Percentiles rank a stretch among this genome's conserved stretches.
These are phyloP conservation scores for Pseudogymnoascus pannorum DNA, from an alignment of 2,329 filamentous ascomycete species.

Conservation along the genomic window DNA sequence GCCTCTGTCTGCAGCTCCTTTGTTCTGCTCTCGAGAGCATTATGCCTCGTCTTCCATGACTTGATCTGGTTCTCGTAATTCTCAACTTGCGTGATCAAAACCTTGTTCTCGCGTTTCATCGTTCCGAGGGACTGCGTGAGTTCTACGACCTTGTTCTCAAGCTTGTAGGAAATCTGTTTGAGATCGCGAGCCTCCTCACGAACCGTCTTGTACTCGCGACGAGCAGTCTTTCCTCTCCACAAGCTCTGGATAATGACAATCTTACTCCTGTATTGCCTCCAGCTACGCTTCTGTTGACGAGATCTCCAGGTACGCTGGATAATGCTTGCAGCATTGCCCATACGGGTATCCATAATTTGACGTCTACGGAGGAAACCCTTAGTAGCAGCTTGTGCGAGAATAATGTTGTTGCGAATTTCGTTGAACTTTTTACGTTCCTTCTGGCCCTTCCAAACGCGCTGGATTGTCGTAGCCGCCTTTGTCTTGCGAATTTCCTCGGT, in stretches of 20 bases:
- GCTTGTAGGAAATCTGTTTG: constrained; percentile 98
- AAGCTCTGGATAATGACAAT: constrained; percentile 84
- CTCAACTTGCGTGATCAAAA: constrained; percentile 77
- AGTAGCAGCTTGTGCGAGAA: constrained; percentile 80
- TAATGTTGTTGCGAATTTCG: constrained; percentile 71
- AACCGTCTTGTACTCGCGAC: constrained; percentile 78
- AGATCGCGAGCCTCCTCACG: constrained; percentile 95
- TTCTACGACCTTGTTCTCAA: constrained; percentile 99
- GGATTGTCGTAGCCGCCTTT: constrained; percentile 88
- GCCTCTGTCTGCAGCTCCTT: constrained; percentile 95
- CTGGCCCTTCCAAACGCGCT: constrained; percentile 88
- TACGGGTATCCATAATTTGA: constrained; percentile 86
- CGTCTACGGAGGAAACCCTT: constrained; percentile 89
- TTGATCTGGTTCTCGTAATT: constrained; percentile 95
- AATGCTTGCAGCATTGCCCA: constrained; percentile 81
- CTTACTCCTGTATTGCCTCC: constrained; percentile 85
- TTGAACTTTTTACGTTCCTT: constrained; percentile 80
- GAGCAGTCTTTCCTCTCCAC: constrained; percentile 79
- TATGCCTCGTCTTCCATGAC: constrained; percentile 90
- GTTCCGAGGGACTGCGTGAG: constrained; percentile 88
- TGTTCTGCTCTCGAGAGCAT: constrained; percentile 76
- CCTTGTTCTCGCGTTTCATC: constrained; percentile 92
- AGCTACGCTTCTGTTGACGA: constrained; percentile 67
- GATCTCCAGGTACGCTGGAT: constrained; percentile 90
- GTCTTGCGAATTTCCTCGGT: constrained; percentile 75